phyloP scores from a whole-genome alignment of 2,329 filamentous ascomycete genomes.

The Colletotrichum acutatum region DNA sequence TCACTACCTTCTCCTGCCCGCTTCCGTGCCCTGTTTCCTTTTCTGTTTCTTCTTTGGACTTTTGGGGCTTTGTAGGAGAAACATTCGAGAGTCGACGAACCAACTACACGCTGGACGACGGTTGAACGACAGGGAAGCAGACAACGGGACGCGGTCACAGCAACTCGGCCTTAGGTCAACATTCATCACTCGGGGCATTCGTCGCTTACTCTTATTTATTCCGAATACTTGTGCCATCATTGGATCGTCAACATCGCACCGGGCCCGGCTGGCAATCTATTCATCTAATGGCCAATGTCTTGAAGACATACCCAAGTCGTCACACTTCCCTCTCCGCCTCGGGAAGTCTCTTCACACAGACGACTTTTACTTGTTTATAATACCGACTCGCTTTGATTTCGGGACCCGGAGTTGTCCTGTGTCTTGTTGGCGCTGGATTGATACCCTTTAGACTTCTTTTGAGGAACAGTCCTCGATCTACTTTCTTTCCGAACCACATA shows the following conservation, averaged over 20 bases:
- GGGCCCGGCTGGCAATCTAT: slow-evolving; percentile 5
- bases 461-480: not conserved
- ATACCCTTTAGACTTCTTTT: slow-evolving; percentile 15
- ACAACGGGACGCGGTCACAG: slow-evolving; percentile 4
- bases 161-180: not conserved
- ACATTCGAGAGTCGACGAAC: slow-evolving; percentile 2
- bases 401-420: not conserved
- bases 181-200: not conserved
- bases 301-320: slow-evolving; percentile 14
- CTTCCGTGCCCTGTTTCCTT: not conserved
- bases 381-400: not conserved
- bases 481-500: not conserved
- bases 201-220: not conserved
- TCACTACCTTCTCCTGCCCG: not conserved
- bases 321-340: slow-evolving; percentile 13
- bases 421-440: not conserved
- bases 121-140: not conserved
- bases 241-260: slow-evolving; percentile 1
- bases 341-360: slow-evolving; percentile 18
- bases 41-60: not conserved
- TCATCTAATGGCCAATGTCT: slow-evolving; percentile 32
- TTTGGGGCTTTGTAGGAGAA: not conserved
- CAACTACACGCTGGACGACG: slow-evolving; percentile 1
- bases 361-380: slow-evolving; percentile 4
- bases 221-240: slow-evolving; percentile 10